Evolutionary conservation across 345 rosid species (phyloP), one percentile per base, ranked within the genome.

Genomic region (Camelina neglecta): DNA sequence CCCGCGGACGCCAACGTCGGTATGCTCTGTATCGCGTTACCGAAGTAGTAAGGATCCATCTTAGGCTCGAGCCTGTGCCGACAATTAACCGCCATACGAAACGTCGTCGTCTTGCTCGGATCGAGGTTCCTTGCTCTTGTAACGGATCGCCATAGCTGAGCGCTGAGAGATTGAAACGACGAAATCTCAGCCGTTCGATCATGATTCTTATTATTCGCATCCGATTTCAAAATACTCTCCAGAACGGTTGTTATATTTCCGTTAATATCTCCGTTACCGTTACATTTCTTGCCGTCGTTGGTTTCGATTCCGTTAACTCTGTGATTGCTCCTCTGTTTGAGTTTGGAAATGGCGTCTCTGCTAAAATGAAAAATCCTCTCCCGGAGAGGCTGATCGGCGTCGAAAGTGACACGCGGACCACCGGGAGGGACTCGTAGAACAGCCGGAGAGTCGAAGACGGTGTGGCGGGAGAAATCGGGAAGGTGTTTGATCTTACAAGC

Each of bases 11-110:
- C 91, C 0, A 68, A 36, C 1, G 97, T 92, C 48, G 97, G 95
- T 76, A 88, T 92, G 85, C 99, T 95, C 86, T 92, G 99, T 49
- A 95, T 95, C 31, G 93, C 89, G 85, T 95, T 95, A 0, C 99
- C 99, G 69, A 95, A 95, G 76, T 95, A 95, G 84, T 80, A 81
- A 5, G 89, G 79, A 59, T 86, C 84, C 23, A 95, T 75, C 83
- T 78, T 80, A 31, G 97, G 97, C 74, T 89, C 85, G 3, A 95
- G 85, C 29, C 99, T 71, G 87, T 87, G 99, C 6, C 99, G 85
- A 82, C 97, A 95, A 76, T 95, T 95, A 7, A 90, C 93, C 0
- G 99, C 97, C 99, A 92, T 90, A 4, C 99, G 83, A 72, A 92
- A 89, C 80, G 97, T 92, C 45, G 99, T 89, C 82, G 75, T 74